phyloP scores from a whole-genome alignment of 2,329 filamentous ascomycete species.

The Penicillium sclerotigenum region DNA sequence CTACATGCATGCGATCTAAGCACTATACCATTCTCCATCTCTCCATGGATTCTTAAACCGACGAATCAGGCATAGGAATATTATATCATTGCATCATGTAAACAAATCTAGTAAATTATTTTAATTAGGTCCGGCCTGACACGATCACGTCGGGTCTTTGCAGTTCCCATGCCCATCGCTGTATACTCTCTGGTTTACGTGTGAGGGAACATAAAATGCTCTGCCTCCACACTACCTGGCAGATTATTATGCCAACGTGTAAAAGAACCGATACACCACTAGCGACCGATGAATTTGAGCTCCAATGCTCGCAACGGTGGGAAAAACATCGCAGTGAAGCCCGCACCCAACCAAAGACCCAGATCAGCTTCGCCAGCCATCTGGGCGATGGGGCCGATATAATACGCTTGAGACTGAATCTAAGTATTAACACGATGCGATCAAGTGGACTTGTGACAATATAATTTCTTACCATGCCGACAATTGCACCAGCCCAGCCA shows the following conservation, averaged over 20 bases:
- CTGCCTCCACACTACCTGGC: neutral
- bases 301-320: constrained; percentile 38
- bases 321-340: constrained; percentile 36
- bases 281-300: constrained; percentile 29
- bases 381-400: constrained; percentile 37
- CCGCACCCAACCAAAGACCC: constrained; percentile 37
- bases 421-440: neutral
- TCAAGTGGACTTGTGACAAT: neutral
- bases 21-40: neutral
- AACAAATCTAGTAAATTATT: neutral
- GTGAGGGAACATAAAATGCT: neutral
- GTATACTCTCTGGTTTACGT: neutral
- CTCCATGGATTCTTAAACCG: neutral
- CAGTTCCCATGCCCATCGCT: neutral
- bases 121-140: neutral
- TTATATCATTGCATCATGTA: neutral
- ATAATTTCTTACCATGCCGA: constrained; percentile 37
- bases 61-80: neutral
- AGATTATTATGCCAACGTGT: neutral
- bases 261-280: neutral
- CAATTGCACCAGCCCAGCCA: constrained; percentile 41
- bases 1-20: neutral
- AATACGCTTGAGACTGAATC: constrained; percentile 38
- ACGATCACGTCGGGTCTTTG: neutral
- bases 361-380: constrained; percentile 36